Evolutionary conservation across 441 rosid genomes (phyloP), one percentile per base, ranked within the genome.

Genomic region (Euphorbia corollata): DNA sequence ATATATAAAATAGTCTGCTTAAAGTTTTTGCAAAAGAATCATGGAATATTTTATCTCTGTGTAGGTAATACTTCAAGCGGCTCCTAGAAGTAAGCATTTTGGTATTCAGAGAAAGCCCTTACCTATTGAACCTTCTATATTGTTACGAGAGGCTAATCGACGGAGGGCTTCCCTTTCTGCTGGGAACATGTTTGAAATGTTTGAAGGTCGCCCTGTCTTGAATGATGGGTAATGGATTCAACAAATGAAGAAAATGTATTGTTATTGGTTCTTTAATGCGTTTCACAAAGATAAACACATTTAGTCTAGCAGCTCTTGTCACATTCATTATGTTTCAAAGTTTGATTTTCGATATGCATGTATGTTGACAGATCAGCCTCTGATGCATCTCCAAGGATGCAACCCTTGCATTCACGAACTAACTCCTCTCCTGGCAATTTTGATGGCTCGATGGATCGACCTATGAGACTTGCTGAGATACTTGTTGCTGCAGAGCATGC

Each of bases 111-210:
- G 87, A 73, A 95, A 84, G 74, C 84, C 85, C 66, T 82, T 95
- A 83, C 97, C 99, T 73, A 89, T 95, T 74, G 99, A 95, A 82
- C 98, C 99, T 71, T 84, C 97, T 66, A 84, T 89, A 64, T 88
- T 95, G 70, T 68, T 95, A 74, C 97, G 98, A 19, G 96, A 92
- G 85, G 99, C 99, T 77, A 95, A 95, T 71, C 71, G 97, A 62
- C 81, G 97, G 65, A 88, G 99, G 78, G 99, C 98, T 77, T 92
- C 99, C 73, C 90, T 95, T 74, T 92, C 98, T 87, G 89, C 92
- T 78, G 99, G 99, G 81, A 95, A 86, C 76, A 69, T 83, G 79
- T 79, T 73, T 67, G 99, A 95, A 80, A 77, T 87, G 67, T 81
- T 87, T 73, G 93, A 90, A 75, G 85, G 87, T 56, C 88, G 76